Percentiles rank a stretch among this genome's conserved stretches.
These are phyloP conservation scores for Aspergillus japonicus DNA, from an alignment of 2,329 filamentous ascomycete species.

Conservation along the genomic window DNA sequence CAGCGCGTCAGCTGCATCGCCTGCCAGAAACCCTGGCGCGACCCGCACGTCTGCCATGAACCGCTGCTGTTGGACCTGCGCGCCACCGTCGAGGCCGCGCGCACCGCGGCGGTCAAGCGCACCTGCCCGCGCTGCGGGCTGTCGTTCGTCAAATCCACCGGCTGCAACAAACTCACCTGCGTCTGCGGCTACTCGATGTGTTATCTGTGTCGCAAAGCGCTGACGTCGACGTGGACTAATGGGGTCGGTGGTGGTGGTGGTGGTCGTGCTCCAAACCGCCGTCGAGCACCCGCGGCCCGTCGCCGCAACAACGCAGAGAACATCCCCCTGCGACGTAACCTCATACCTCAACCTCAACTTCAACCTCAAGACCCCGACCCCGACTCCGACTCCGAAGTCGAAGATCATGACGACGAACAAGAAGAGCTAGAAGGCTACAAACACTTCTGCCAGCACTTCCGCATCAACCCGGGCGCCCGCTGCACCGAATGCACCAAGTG, in stretches of 20 bases:
- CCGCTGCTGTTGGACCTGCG: slow-evolving; percentile 77
- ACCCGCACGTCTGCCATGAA: slow-evolving; percentile 88
- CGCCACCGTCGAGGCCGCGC: slow-evolving; percentile 86
- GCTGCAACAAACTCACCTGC: slow-evolving; percentile 96
- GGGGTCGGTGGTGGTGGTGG: not conserved
- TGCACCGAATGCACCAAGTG: slow-evolving; percentile 80
- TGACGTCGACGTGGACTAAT: slow-evolving; percentile 29
- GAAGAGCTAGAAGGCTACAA: slow-evolving; percentile 71
- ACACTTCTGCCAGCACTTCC: slow-evolving; percentile 96
- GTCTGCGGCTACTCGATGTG: slow-evolving; percentile 98
- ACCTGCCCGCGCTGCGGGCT: slow-evolving; percentile 90
- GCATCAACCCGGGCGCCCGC: slow-evolving; percentile 70
- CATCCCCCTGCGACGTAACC: slow-evolving; percentile 26
- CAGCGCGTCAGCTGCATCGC: slow-evolving; percentile 71
- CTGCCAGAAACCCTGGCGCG: slow-evolving; percentile 79
- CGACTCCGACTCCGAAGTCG: slow-evolving; percentile 1
- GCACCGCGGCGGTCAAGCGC: slow-evolving; percentile 90
- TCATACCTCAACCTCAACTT: slow-evolving; percentile 40
- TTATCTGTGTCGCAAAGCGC: slow-evolving; percentile 83
- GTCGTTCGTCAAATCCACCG: slow-evolving; percentile 86
- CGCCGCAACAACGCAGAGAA: slow-evolving; percentile 21
- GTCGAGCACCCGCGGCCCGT: slow-evolving; percentile 10
- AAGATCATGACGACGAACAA: slow-evolving; percentile 25
- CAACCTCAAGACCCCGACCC: no score
- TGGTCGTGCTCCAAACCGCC: slow-evolving; percentile 17